Evolutionary conservation across 1,284 basidiomycete species (phyloP), one percentile per base, ranked within the genome.

Genomic region (Trichosporon coremiiforme): DNA sequence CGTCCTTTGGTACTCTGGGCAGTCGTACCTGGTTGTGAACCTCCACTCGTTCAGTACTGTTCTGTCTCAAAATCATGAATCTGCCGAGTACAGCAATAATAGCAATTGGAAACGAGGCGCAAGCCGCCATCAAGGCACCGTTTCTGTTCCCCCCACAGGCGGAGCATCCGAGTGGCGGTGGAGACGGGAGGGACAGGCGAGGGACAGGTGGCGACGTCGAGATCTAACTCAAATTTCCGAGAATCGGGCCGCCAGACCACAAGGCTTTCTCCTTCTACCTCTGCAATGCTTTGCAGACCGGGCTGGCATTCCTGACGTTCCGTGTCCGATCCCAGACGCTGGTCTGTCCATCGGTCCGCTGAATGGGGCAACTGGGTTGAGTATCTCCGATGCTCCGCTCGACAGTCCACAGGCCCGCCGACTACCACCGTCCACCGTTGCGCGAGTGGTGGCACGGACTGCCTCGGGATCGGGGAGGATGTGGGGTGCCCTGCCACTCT

Each of bases 151-250:
- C 13, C 36, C 36, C 36, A 38, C 36, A 25, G 22, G 50, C 50
- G 22, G 50, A 22, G 50, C 45, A 47, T 8, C 15, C 15, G 50
- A 22, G 50, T 53, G 50, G 50, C 50, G 50, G 50, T 10, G 41
- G 50, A 53, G 50, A 3, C 2, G n/a, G 25, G 25, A 25, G 25
- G 25, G 25, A 25, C 25, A 25, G 25, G 25, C 25, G 25, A 25
- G 25, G 25, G 25, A 25, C 25, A 25, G 25, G 25, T 25, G 25
- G 25, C 25, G 25, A 25, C 25, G 25, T 25, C 25, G 9, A 12
- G 41, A 45, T 45, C 41, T 45, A 45, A 45, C 41, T 45, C 41
- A 45, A 45, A 45, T n/a, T 45, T 45, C 41, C 41, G 41, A 45
- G 41, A 45, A 45, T n/a, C 41, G 41, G 41, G 41, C 9, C 33